Conservation (phyloP, 2,329 filamentous ascomycete species). For the Pseudogymnoascus pannorum region DNA sequence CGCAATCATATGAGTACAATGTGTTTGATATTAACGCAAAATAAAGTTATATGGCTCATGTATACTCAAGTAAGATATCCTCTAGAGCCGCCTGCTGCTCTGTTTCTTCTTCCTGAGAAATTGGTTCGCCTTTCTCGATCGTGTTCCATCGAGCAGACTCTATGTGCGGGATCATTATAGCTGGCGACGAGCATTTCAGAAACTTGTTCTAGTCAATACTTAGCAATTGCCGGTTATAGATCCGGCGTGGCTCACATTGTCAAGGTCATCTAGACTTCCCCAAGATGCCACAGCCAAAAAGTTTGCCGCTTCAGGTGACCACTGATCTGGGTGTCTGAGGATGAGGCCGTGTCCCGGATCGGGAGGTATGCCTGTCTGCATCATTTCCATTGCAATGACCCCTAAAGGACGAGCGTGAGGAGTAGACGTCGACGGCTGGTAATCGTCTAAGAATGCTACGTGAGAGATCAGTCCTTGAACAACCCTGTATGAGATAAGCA, state of each 20-base stretch:
- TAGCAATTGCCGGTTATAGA: not conserved
- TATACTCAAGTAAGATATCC: not conserved
- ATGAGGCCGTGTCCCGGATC: conserved; percentile 1
- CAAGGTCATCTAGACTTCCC: conserved; percentile 13
- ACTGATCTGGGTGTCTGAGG: conserved; percentile 11
- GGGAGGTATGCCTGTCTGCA: conserved; percentile 10
- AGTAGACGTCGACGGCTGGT: not conserved
- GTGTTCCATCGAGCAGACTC: not conserved
- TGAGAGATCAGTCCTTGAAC: not conserved
- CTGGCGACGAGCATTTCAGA: conserved; percentile 10
- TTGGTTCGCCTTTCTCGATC: not conserved
- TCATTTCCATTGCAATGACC: conserved; percentile 13
- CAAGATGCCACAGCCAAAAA: conserved; percentile 12
- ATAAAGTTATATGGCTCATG: not conserved
- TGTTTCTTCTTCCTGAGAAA: not conserved
- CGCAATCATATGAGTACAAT: not conserved
- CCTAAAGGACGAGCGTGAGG: conserved; percentile 5
- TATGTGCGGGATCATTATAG: conserved; percentile 9
- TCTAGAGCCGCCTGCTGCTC: not conserved
- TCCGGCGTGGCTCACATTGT: conserved; percentile 10
- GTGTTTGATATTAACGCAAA: not conserved
- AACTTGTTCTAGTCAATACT: conserved; percentile 13
- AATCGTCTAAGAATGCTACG: conserved; percentile 11
- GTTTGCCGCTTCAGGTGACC: conserved; percentile 11
- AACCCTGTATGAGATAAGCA: not conserved